Conservation (phyloP, 2,329 filamentous ascomycete genomes). For the Aspergillus sp. region DNA sequence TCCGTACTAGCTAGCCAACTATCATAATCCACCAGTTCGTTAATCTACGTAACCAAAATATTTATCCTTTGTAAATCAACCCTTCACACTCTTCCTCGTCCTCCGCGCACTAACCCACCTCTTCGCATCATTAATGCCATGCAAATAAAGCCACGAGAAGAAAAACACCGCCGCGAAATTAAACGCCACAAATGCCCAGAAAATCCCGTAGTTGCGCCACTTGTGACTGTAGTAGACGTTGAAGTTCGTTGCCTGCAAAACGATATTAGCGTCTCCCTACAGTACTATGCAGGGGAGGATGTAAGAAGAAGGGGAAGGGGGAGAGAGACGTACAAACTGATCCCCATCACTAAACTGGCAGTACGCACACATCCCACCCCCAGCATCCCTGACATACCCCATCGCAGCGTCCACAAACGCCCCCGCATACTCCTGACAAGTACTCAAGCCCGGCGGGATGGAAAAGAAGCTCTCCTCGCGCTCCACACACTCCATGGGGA, state of each 20-base stretch:
- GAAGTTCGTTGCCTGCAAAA: conserved; percentile 46
- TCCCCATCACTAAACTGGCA: conserved; percentile 64
- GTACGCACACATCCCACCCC: conserved; percentile 60
- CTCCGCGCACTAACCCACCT: conserved; percentile 32
- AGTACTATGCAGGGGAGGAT: too few relatives aligned
- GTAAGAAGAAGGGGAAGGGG: not conserved
- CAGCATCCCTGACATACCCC: conserved; percentile 61
- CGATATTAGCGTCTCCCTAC: not conserved
- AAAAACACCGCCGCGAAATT: conserved; percentile 59
- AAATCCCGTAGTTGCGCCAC: conserved; percentile 67
- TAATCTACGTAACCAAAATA: too few relatives aligned
- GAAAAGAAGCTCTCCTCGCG: conserved; percentile 62
- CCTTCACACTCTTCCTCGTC: conserved; percentile 20
- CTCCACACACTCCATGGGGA: conserved; percentile 56
- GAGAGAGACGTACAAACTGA: conserved; percentile 51
- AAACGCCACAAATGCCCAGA: conserved; percentile 63
- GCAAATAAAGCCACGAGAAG: conserved; percentile 57
- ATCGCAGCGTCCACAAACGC: conserved; percentile 55
- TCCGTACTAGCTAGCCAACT: not conserved
- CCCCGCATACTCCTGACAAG: conserved; percentile 61
- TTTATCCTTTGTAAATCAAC: not conserved
- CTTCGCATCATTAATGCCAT: conserved; percentile 33
- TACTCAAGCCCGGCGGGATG: conserved; percentile 55
- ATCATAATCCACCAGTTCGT: not conserved
- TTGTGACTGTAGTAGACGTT: conserved; percentile 62